phyloP scores from a whole-genome alignment of 1,284 basidiomycete genomes.

The Abortiporus biennis region DNA sequence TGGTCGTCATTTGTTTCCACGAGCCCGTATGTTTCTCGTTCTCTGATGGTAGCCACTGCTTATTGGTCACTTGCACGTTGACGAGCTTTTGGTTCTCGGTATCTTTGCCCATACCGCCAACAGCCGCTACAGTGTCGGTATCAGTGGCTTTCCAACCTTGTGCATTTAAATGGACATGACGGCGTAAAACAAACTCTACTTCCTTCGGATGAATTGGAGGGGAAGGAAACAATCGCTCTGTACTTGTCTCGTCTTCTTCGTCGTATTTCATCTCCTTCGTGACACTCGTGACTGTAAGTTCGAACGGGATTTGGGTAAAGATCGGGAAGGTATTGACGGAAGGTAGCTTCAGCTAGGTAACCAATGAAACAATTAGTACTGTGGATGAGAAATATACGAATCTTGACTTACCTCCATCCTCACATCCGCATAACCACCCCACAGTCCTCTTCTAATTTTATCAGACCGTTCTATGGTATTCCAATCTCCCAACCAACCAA shows the following conservation, averaged over 20 bases:
- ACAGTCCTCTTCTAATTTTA: constrained; percentile 16
- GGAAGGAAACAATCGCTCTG: constrained; percentile 12
- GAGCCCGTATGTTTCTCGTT: constrained; percentile 9
- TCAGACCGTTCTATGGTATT: constrained; percentile 5
- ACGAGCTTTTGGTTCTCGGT: background rate
- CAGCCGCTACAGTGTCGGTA: background rate
- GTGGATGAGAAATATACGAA: too few species aligned
- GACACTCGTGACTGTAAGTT: constrained; percentile 12
- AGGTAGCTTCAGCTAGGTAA: constrained; percentile 12
- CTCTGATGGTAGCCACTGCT: constrained; percentile 12
- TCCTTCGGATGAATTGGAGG: constrained; percentile 13
- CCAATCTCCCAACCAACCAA: constrained; percentile 7
- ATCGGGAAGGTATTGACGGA: constrained; percentile 9
- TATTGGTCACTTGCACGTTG: constrained; percentile 4
- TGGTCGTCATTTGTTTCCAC: constrained; percentile 14
- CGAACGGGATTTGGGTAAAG: constrained; percentile 15
- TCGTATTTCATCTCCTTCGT: constrained; percentile 12
- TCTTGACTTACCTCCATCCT: constrained; percentile 10
- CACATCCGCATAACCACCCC: constrained; percentile 17
- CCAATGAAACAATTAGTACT: background rate
- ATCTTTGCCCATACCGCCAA: constrained; percentile 1
- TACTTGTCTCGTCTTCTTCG: constrained; percentile 3
- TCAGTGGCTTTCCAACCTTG: background rate
- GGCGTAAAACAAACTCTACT: constrained; percentile 10
- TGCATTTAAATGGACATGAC: constrained; percentile 2